Evolutionary conservation across 371 early-diverging fungal species (phyloP).

Genomic region (Apophysomyces sp.): DNA sequence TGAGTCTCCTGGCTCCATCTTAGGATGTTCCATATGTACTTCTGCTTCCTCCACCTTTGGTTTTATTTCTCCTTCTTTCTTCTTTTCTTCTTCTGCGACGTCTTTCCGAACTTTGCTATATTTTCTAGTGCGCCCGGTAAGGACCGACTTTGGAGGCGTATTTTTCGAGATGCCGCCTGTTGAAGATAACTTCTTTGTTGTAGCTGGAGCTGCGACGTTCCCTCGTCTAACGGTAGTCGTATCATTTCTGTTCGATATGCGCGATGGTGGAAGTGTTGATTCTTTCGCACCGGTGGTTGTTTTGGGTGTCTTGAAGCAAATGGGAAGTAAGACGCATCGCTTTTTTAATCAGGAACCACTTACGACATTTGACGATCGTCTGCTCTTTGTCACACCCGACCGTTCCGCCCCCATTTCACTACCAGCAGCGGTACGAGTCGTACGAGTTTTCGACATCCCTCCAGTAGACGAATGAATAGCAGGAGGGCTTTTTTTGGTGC

Average conservation of each 20-base stretch:
- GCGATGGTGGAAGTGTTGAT: not conserved
- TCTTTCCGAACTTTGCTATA: conserved; percentile 6
- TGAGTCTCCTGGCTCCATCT: not conserved
- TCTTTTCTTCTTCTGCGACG: not conserved
- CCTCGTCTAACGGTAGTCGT: not conserved
- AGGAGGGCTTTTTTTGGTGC: not conserved
- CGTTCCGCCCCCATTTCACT: not conserved
- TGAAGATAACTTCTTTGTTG: conserved; percentile 4
- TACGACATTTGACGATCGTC: not conserved
- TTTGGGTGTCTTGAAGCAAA: not conserved
- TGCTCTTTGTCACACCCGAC: conserved; percentile 2
- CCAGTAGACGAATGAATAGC: not conserved
- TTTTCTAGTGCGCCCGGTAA: conserved; percentile 27
- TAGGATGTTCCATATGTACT: not conserved
- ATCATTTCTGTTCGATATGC: not conserved
- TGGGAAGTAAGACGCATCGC: not conserved
- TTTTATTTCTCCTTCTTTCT: not conserved
- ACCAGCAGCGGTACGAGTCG: not conserved
- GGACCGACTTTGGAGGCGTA: conserved; percentile 19
- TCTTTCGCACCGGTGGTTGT: not conserved
- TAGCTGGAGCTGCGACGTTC: not conserved
- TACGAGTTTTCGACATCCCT: not conserved
- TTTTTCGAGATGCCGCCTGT: conserved; percentile 27
- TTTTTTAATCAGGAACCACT: not conserved
- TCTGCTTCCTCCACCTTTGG: not conserved